Evolutionary conservation across 192 early-diverging fungal species (phyloP), one percentile per base, ranked within the genome.

Genomic region (Lobulomyces angularis): DNA sequence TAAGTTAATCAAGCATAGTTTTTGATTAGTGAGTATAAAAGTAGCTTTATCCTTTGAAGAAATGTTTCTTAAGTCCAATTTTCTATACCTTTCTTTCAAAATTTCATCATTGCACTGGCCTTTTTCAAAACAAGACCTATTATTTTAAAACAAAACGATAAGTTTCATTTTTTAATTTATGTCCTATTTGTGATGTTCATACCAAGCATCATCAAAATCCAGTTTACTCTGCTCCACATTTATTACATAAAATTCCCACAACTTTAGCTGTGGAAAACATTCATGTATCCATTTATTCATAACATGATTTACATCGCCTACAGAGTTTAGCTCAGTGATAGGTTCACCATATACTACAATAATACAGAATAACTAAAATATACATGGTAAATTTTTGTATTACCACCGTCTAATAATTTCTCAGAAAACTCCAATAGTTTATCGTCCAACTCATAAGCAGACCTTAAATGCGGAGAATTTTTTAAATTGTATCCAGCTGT

Each of bases 361-460:
- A n/a, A n/a, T n/a, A n/a, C n/a, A n/a, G n/a, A n/a, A n/a, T n/a
- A n/a, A n/a, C n/a, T n/a, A 50, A 8, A 25, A 37, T 43, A 25
- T 51, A 38, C 22, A 48, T 31, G 18, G 20, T n/a, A 6, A 8
- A 23, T 27, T 44, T 27, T 24, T 43, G 24, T 3, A 19, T 37
- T 9, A 61, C 54, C 22, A 65, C 38, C 29, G 26, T 23, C 18
- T 7, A 57, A 55, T 27, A 91, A 43, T 19, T 75, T 53, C 14
- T 52, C 61, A 6, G 82, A 84, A 26, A 87, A 83, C 23, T 65
- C 36, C 19, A 86, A 36, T 6, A 98, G 62, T 2, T 85, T 81
- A n/a, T 74, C 83, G 52, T 98, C 94, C 24, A 98, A 55, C 44
- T 96, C 92, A 59, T 77, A 96, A 0, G 94, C 94, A 22, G 87